Base-by-base conservation (phyloP, 768 basidiomycete genomes). In the Brasilioporus rufonigricans region DNA sequence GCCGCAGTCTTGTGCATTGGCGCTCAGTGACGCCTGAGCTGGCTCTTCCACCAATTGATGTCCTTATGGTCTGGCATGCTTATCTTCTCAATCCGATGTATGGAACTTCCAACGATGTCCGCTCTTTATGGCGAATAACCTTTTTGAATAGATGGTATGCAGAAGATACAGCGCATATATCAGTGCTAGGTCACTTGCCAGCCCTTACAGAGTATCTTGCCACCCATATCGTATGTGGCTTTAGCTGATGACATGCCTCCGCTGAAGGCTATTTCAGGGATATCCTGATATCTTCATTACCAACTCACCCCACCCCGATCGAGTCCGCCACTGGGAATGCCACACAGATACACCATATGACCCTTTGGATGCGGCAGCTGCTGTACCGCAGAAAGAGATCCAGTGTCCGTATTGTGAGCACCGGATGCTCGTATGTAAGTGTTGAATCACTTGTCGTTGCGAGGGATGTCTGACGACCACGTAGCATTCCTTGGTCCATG, bases 41-140 rank as follows among this genome's bases (percentile, higher is more conserved):
- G 23, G 39, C 32, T 0, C 46, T 71, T n/a, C 74, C 75, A 2
- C 74, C 74, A 4, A 47, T 76, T 8, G 75, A 76, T 29, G 75
- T 76, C 2, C 57, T 71, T 38, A 73, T 75, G 74, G 74, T 75
- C 4, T 74, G 74, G 70, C 75, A 75, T 33, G 60, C 74, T 7
- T 74, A 76, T 59, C 59, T 72, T 27, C 69, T 75, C 32, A 75
- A 74, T 50, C 75, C 75, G 10, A 60, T 65, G 74, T 73, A 56
- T 2, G 47, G 27, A 29, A 29, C 5, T 5, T 29, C 9, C n/a
- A n/a, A 29, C 27, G 12, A 18, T 27, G 4, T 19, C 13, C 8
- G 6, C 14, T 2, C 2, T n/a, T 14, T 18, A 11, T 36, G n/a
- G 36, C 41, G 21, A 10, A 21, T 52, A 6, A 50, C 24, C 4